Evolutionary conservation across 1,284 basidiomycete genomes (phyloP), one percentile per base, ranked within the genome.

Genomic region (Termitomyces sp.): DNA sequence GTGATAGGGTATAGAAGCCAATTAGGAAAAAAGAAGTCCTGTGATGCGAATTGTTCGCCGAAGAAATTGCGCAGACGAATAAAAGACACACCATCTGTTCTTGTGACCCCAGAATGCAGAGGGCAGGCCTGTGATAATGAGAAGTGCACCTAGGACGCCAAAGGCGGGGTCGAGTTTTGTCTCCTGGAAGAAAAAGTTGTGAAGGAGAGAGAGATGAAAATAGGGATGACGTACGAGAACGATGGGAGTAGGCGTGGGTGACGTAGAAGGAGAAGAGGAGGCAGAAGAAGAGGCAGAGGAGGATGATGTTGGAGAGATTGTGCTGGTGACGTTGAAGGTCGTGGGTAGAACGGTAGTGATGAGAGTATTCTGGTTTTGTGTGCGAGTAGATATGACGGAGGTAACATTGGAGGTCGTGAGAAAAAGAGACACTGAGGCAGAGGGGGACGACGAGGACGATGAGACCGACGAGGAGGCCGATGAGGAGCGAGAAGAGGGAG

Each of bases 11-110:
- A 71, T 96, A 97, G 68, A 92, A 93, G 42, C 93, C 91, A 58
- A 90, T 86, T 62, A 96, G 77, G 67, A 95, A 95, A 73, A 94
- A 87, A 7, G 92, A 93, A n/a, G 91, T 88, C 88, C 90, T 91
- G 66, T 35, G 54, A 51, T 49, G 52, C 38, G 50, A 55, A 46
- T 43, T 24, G 55, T 38, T 39, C 34, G 21, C 14, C 8, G 54
- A 54, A 48, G 46, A 50, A 37, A 47, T 49, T 47, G 46, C 44
- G 30, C 46, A 54, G 61, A 46, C 39, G 30, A 59, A 52, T 7
- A 50, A 57, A 50, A 24, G 46, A 59, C 58, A 48, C 74, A 87
- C 92, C 93, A 93, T 78, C 93, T 76, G 67, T 94, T 94, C 77
- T 93, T 94, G 70, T 93, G 91, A 18, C 95, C 95, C 69, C 91